Conservation (phyloP, 1,284 basidiomycete genomes). For the Pisolithus thermaeus region DNA sequence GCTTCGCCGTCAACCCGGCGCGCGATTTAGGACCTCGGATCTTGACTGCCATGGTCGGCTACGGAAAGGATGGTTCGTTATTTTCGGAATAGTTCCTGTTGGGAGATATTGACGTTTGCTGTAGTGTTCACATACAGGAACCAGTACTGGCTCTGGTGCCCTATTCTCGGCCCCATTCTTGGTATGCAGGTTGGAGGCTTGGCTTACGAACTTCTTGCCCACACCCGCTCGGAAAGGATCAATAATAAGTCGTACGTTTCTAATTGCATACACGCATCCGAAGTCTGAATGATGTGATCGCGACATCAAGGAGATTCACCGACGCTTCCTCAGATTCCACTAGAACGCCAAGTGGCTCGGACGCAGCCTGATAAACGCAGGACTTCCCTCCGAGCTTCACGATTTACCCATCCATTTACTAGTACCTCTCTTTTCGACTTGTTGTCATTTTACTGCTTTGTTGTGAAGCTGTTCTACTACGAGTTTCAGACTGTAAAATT, state of each 20-base stretch:
- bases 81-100: neutral
- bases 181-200: slow-evolving; percentile 50
- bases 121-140: slow-evolving; percentile 43
- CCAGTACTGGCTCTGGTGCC: slow-evolving; percentile 78
- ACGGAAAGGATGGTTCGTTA: slow-evolving; percentile 40
- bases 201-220: slow-evolving; percentile 49
- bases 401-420: too few species aligned
- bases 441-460: too few species aligned
- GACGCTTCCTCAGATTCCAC: too few species aligned
- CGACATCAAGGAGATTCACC: too few species aligned
- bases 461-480: too few species aligned
- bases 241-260: slow-evolving; percentile 47
- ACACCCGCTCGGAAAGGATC: slow-evolving; percentile 47
- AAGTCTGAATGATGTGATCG: neutral
- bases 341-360: too few species aligned
- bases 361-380: too few species aligned
- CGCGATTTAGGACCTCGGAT: slow-evolving; percentile 60
- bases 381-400: too few species aligned
- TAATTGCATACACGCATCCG: neutral
- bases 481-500: too few species aligned
- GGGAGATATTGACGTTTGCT: neutral
- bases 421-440: too few species aligned
- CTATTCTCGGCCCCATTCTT: slow-evolving; percentile 51
- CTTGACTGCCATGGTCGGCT: slow-evolving; percentile 55
- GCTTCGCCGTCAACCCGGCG: slow-evolving; percentile 59